Percentiles rank a stretch among this genome's conserved stretches.
Evolutionary conservation across 805 yeast genomes (phyloP).

Genomic region (Lachancea lanzarotensis): DNA sequence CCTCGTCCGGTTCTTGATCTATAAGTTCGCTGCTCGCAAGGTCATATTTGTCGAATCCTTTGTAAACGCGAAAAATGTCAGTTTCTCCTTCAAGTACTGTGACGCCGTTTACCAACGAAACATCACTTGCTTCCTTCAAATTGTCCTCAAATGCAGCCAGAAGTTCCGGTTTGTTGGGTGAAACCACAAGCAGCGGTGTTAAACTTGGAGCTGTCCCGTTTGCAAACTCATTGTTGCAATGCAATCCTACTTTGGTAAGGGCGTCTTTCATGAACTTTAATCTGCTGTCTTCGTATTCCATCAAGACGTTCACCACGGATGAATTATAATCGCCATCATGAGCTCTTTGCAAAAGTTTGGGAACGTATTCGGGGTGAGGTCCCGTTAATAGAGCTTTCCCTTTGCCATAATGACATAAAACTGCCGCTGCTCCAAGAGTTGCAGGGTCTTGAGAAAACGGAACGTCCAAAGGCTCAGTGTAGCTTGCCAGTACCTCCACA

Average conservation of each 20-base stretch:
- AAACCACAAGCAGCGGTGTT: slow-evolving; percentile 56
- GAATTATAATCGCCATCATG: slow-evolving; percentile 29
- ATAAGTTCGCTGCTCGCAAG: slow-evolving; percentile 11
- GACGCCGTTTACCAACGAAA: slow-evolving; percentile 33
- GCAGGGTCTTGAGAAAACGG: slow-evolving; percentile 29
- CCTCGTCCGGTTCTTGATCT: slow-evolving; percentile 48
- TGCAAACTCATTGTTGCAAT: slow-evolving; percentile 49
- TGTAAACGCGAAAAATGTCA: slow-evolving; percentile 17
- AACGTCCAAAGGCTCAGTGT: slow-evolving; percentile 51
- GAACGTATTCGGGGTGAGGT: slow-evolving; percentile 82
- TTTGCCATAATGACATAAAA: slow-evolving; percentile 53
- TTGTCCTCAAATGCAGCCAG: slow-evolving; percentile 15
- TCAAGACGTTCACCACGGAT: slow-evolving; percentile 37
- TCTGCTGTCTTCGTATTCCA: slow-evolving; percentile 42
- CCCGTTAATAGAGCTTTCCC: slow-evolving; percentile 79
- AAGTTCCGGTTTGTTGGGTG: slow-evolving; percentile 11
- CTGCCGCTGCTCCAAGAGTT: slow-evolving; percentile 56
- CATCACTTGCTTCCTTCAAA: slow-evolving; percentile 4
- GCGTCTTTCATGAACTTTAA: slow-evolving; percentile 50
- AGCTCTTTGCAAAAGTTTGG: slow-evolving; percentile 40
- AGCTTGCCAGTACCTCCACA: slow-evolving; percentile 70
- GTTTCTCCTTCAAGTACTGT: slow-evolving; percentile 37
- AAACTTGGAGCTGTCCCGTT: slow-evolving; percentile 51
- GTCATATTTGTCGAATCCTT: slow-evolving; percentile 16
- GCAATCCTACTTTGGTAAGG: slow-evolving; percentile 56